Evolutionary conservation across 2,329 filamentous ascomycete genomes (phyloP), one percentile per base, ranked within the genome.

Genomic region (Thyridium curvatum): DNA sequence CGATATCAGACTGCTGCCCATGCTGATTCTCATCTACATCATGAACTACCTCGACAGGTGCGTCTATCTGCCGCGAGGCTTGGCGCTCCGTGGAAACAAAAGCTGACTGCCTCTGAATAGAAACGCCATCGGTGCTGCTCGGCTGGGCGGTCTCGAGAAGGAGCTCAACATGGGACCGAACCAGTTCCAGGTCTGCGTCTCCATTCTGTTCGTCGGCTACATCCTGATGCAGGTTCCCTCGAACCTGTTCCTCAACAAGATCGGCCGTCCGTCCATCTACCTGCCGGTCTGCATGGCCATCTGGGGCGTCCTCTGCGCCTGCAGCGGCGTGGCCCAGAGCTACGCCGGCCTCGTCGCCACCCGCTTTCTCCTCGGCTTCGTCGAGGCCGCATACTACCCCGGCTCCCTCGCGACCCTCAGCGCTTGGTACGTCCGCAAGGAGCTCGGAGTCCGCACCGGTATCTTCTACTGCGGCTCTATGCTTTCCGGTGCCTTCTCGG

Each of bases 401-500:
- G 51, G 61, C 48, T 77, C 77, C 48, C 59, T 84, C 4, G 84
- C 79, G 60, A 83, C 77, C 47, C 66, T 84, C 30, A 68, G 63
- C 41, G 71, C 66, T 39, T 86, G 82, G 82, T 87, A 87, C 50
- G 86, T 79, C 0, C 71, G 82, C 33, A 77, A 78, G 45, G 84
- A 85, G 54, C 65, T 85, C 2, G 77, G 74, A 9, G 61, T 83
- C n/a, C 69, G 81, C 9, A 84, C 77, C 12, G 78, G 79, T 2
- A 63, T 82, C 15, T 67, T 86, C 7, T 85, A 84, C 55, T 77
- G 79, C 0, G 84, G 82, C 0, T 78, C 79, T 0, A 65, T 87
- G 18, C 72, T 88, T 15, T 82, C 79, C 1, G 82, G 82, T 4
- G 83, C 84, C 2, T 87, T 88, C 51, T 84, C 81, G 0, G 83